A percentile compares a stretch with the other conserved stretches of the same genome.
phyloP scores from a whole-genome alignment of 2,329 filamentous ascomycete species.

The Pyricularia sp. region DNA sequence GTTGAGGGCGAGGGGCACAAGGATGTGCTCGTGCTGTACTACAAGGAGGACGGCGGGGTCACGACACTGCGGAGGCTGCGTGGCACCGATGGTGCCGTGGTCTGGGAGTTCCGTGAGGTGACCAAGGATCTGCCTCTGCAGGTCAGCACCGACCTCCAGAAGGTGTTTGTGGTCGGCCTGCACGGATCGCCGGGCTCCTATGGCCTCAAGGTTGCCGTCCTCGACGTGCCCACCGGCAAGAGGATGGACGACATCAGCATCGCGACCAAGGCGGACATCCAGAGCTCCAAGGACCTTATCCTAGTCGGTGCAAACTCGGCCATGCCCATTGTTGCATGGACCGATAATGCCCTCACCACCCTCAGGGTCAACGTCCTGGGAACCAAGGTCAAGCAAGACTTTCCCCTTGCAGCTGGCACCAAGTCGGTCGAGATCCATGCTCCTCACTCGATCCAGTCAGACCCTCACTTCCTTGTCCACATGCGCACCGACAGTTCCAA shows the following conservation, averaged over 20 bases:
- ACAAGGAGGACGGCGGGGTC: slow-evolving; percentile 37
- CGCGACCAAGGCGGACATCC: slow-evolving; percentile 57
- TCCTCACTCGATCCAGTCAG: slow-evolving; percentile 55
- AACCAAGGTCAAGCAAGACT: slow-evolving; percentile 41
- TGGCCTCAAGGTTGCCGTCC: slow-evolving; percentile 59
- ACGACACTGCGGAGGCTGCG: slow-evolving; percentile 58
- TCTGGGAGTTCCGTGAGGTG: slow-evolving; percentile 65
- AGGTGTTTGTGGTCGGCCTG: slow-evolving; percentile 66
- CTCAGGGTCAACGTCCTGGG: slow-evolving; percentile 62
- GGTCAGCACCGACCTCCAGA: slow-evolving; percentile 53
- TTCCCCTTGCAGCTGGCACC: slow-evolving; percentile 34
- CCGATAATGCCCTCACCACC: slow-evolving; percentile 46
- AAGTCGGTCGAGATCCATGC: slow-evolving; percentile 55
- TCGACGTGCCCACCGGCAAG: slow-evolving; percentile 62
- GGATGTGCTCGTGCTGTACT: slow-evolving; percentile 58
- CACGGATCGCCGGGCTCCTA: slow-evolving; percentile 58
- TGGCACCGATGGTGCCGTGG: slow-evolving; percentile 55
- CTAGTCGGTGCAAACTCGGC: slow-evolving; percentile 67
- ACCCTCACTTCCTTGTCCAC: slow-evolving; percentile 76
- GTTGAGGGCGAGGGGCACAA: slow-evolving; percentile 42
- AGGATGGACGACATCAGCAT: slow-evolving; percentile 59
- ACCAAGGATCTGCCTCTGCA: slow-evolving; percentile 60
- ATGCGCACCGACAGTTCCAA: slow-evolving; percentile 57
- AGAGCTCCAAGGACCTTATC: slow-evolving; percentile 49
- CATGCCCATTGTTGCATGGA: slow-evolving; percentile 64